A percentile compares a stretch with the other conserved stretches of the same genome.
These are phyloP conservation scores for Fusarium aywerte DNA, from an alignment of 2,329 filamentous ascomycete species.

Conservation along the genomic window DNA sequence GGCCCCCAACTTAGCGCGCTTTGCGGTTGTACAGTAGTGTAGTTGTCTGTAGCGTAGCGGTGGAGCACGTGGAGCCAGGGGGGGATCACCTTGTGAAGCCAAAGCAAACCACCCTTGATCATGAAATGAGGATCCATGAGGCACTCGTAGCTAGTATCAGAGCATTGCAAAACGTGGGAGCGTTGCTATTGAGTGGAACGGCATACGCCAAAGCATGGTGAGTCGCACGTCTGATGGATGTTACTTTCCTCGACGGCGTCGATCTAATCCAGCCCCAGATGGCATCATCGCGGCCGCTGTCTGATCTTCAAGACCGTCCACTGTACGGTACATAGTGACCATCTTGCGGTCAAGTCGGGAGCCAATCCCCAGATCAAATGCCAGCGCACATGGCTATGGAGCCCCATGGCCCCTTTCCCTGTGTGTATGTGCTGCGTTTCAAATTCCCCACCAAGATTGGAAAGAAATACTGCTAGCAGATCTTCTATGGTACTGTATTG, in stretches of 20 bases:
- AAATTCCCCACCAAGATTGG: slow-evolving; percentile 21
- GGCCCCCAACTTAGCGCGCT: slow-evolving; percentile 26
- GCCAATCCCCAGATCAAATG: slow-evolving; percentile 31
- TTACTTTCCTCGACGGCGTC: slow-evolving; percentile 16
- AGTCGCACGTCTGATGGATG: slow-evolving; percentile 19
- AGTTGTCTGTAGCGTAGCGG: slow-evolving; percentile 10
- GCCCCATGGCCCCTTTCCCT: neutral
- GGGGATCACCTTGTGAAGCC: slow-evolving; percentile 18
- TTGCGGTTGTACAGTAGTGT: slow-evolving; percentile 9
- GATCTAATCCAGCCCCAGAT: slow-evolving; percentile 27
- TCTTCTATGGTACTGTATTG: slow-evolving; percentile 9
- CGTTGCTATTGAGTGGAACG: slow-evolving; percentile 27
- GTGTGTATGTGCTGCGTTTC: slow-evolving; percentile 1
- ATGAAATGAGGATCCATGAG: slow-evolving; percentile 16
- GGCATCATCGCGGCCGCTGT: slow-evolving; percentile 22
- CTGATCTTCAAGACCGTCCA: slow-evolving; percentile 12
- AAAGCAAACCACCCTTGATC: slow-evolving; percentile 24
- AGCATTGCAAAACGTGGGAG: slow-evolving; percentile 33
- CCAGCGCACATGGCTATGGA: slow-evolving; percentile 23
- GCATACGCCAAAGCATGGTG: slow-evolving; percentile 18
- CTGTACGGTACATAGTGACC: neutral
- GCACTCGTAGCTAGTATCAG: slow-evolving; percentile 23
- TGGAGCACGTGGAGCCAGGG: slow-evolving; percentile 39
- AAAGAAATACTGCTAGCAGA: slow-evolving; percentile 19
- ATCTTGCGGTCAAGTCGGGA: slow-evolving; percentile 30